Evolutionary conservation across 2,329 filamentous ascomycete genomes (phyloP).

Genomic region (Fusarium annulatum): DNA sequence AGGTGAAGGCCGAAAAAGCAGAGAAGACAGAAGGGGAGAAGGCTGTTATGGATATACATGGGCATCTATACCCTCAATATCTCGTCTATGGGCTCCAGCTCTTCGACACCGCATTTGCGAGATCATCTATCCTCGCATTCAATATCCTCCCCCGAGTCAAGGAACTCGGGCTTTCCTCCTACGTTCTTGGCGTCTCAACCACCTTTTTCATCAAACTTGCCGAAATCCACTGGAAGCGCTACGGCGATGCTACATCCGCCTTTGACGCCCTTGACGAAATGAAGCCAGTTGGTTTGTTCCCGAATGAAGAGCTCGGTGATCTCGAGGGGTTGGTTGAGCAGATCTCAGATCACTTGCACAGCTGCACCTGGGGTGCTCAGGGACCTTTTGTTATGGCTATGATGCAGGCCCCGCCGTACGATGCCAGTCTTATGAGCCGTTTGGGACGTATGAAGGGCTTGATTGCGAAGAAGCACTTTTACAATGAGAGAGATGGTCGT

Average conservation of each 20-base stretch:
- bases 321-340: slow-evolving; percentile 41
- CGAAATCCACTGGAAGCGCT: slow-evolving; percentile 68
- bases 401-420: slow-evolving; percentile 52
- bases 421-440: slow-evolving; percentile 41
- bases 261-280: slow-evolving; percentile 72
- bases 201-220: slow-evolving; percentile 76
- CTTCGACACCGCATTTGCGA: slow-evolving; percentile 67
- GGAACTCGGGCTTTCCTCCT: slow-evolving; percentile 73
- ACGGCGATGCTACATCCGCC: slow-evolving; percentile 67
- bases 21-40: slow-evolving; percentile 28
- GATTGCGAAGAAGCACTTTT: slow-evolving; percentile 16
- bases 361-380: slow-evolving; percentile 51
- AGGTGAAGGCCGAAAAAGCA: neutral
- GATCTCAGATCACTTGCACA: slow-evolving; percentile 50
- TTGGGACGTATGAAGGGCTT: slow-evolving; percentile 24
- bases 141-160: slow-evolving; percentile 75
- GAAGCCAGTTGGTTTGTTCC: slow-evolving; percentile 69
- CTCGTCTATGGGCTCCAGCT: slow-evolving; percentile 67
- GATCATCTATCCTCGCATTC: slow-evolving; percentile 68
- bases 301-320: slow-evolving; percentile 53
- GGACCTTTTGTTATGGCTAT: slow-evolving; percentile 54
- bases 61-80: slow-evolving; percentile 72
- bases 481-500: neutral
- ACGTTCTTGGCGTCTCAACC: slow-evolving; percentile 77
- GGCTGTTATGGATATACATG: slow-evolving; percentile 66